phyloP scores from a whole-genome alignment of 2,329 filamentous ascomycete genomes.

The Lasiodiplodia sp. region DNA sequence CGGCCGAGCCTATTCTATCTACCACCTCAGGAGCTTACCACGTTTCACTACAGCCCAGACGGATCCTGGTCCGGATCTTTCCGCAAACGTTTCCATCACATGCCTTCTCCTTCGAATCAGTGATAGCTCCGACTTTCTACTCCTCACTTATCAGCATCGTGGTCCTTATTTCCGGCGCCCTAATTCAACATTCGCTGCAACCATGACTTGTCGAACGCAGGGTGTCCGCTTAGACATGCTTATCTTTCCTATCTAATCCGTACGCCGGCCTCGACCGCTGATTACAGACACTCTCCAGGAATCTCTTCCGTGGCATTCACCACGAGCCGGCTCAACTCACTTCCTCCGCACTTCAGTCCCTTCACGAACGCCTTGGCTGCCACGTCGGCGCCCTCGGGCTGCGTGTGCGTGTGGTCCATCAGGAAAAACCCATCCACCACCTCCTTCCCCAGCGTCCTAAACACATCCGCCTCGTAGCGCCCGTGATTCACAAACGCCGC shows the following conservation, averaged over 20 bases:
- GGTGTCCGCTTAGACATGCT: neutral
- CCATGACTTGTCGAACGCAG: neutral
- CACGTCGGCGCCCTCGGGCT: constrained; percentile 61
- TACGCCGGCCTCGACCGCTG: neutral
- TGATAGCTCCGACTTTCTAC: neutral
- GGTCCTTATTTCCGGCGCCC: neutral
- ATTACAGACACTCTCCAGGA: constrained; percentile 41
- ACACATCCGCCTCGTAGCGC: constrained; percentile 63
- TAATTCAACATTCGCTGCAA: neutral
- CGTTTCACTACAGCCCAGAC: neutral
- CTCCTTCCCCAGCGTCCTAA: constrained; percentile 57
- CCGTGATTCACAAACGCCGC: constrained; percentile 66
- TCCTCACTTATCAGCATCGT: neutral
- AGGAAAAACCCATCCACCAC: constrained; percentile 64
- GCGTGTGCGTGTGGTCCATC: constrained; percentile 69
- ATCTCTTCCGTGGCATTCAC: constrained; percentile 45
- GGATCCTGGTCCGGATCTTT: neutral
- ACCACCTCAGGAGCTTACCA: neutral
- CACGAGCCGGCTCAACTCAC: constrained; percentile 50
- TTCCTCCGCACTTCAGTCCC: constrained; percentile 59
- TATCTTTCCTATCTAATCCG: neutral
- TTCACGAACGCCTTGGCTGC: constrained; percentile 67
- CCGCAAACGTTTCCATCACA: neutral
- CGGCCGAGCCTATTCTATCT: neutral
- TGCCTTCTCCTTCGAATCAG: too few species aligned